Conservation (phyloP, 495 filamentous ascomycete genomes). For the Talaromyces ruber region DNA sequence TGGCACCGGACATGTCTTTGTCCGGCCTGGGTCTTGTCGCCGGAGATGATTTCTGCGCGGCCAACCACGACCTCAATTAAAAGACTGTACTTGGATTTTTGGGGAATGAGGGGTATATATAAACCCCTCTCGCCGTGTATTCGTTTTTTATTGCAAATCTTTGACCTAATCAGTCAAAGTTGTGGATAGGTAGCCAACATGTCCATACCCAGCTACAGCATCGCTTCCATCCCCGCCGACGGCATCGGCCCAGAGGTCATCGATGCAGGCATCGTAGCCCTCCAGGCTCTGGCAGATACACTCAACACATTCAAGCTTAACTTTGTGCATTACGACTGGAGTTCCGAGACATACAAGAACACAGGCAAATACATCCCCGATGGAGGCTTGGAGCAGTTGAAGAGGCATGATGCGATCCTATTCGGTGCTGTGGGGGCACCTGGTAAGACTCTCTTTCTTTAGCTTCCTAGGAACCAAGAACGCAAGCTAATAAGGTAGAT, state of each 20-base stretch:
- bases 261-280: constrained; percentile 34
- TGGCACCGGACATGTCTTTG: background rate
- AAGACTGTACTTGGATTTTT: background rate
- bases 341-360: constrained; percentile 42
- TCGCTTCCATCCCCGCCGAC: constrained; percentile 45
- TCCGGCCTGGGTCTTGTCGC: background rate
- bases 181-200: background rate
- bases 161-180: background rate
- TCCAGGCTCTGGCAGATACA: constrained; percentile 33
- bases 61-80: background rate
- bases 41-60: background rate
- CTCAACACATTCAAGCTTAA: constrained; percentile 38
- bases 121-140: background rate
- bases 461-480: background rate
- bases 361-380: constrained; percentile 47
- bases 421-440: constrained; percentile 50
- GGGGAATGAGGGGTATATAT: background rate
- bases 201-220: constrained; percentile 24
- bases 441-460: constrained; percentile 19
- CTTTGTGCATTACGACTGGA: constrained; percentile 44
- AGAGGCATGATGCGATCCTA: constrained; percentile 46
- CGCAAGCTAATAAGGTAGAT: constrained; percentile 16
- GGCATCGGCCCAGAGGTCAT: constrained; percentile 50
- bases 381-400: constrained; percentile 40
- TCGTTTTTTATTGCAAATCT: background rate